phyloP scores from a whole-genome alignment of 2,329 filamentous ascomycete species.

The Pseudogymnoascus sp. region DNA sequence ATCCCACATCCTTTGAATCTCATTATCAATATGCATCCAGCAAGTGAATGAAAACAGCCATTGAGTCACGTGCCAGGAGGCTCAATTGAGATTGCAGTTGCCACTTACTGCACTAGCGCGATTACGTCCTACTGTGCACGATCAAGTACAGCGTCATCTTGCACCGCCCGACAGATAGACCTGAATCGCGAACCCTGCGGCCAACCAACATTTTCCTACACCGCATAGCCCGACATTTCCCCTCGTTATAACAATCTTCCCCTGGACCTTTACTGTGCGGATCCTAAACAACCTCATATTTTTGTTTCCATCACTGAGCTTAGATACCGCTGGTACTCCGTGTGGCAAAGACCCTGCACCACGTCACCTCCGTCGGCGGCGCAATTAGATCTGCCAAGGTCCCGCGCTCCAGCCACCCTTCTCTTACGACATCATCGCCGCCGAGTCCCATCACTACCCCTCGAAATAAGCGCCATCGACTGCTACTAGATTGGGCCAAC shows the following conservation, averaged over 20 bases:
- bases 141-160: constrained; percentile 8
- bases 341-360: constrained; percentile 8
- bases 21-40: background rate
- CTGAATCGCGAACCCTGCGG: constrained; percentile 5
- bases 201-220: constrained; percentile 1
- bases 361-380: constrained; percentile 4
- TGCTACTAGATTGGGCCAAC: constrained; percentile 1
- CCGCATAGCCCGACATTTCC: background rate
- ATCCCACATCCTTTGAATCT: background rate
- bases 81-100: background rate
- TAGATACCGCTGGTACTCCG: background rate
- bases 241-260: background rate
- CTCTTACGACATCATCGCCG: constrained; percentile 4
- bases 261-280: background rate
- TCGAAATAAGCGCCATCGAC: background rate
- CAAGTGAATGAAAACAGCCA: constrained; percentile 1
- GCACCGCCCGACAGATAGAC: constrained; percentile 3
- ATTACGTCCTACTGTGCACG: constrained; percentile 1
- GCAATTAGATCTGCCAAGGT: constrained; percentile 9
- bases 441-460: constrained; percentile 1
- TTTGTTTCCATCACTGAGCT: background rate
- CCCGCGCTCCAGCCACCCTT: constrained; percentile 3
- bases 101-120: background rate
- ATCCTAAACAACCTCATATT: constrained; percentile 2
- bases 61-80: background rate